Percentiles rank a stretch among this genome's conserved stretches.
Evolutionary conservation across 2,329 filamentous ascomycete species (phyloP).

Genomic region (Thelonectria rubi): DNA sequence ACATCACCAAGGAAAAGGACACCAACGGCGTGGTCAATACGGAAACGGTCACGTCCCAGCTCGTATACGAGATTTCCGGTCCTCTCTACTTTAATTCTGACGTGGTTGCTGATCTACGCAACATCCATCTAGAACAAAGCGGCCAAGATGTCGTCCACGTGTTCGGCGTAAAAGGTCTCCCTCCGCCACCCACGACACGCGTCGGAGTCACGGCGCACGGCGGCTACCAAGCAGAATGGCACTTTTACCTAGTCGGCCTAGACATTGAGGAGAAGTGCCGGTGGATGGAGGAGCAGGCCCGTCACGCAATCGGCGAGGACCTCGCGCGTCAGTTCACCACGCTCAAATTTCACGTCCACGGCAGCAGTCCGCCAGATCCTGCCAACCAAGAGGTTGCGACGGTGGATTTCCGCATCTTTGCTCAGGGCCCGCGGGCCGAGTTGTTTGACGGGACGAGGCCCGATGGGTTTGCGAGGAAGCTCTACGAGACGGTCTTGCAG

Average conservation of each 20-base stretch:
- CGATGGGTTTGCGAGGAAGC: conserved; percentile 39
- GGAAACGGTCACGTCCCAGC: conserved; percentile 44
- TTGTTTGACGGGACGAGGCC: conserved; percentile 22
- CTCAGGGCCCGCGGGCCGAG: conserved; percentile 46
- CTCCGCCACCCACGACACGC: conserved; percentile 33
- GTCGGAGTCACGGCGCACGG: conserved; percentile 53
- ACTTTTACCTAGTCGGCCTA: conserved; percentile 52
- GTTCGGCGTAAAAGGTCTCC: conserved; percentile 26
- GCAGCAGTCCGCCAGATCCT: conserved; percentile 49
- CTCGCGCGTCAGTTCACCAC: conserved; percentile 44
- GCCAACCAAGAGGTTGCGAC: conserved; percentile 55
- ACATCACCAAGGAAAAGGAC: conserved; percentile 40
- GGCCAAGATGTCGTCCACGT: conserved; percentile 42
- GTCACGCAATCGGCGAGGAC: conserved; percentile 22
- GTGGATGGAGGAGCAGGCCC: conserved; percentile 25
- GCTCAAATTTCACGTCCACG: conserved; percentile 47
- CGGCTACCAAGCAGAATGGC: conserved; percentile 53
- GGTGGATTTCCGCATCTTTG: conserved; percentile 55
- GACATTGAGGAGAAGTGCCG: conserved; percentile 52
- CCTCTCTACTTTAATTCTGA: conserved; percentile 43
- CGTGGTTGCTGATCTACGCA: conserved; percentile 21
- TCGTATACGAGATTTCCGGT: conserved; percentile 52
- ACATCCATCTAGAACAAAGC: conserved; percentile 56
- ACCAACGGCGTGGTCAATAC: conserved; percentile 37
- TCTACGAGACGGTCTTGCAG: conserved; percentile 50